These are phyloP conservation scores for Hysterium pulicare DNA, from an alignment of 2,329 filamentous ascomycete genomes.

Conservation along the genomic window DNA sequence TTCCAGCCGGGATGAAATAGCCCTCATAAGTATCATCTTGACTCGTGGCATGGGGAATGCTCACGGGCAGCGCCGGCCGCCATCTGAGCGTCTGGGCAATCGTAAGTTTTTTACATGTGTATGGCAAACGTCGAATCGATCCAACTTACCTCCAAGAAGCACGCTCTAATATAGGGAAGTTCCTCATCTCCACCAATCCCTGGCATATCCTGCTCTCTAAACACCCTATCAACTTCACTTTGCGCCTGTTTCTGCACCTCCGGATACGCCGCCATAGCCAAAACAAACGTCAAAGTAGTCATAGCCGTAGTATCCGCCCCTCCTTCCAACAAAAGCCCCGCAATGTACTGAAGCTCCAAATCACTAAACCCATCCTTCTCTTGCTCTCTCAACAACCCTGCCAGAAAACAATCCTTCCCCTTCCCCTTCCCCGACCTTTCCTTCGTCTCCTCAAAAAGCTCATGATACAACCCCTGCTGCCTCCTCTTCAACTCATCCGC, in stretches of 20 bases:
- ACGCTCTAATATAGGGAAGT: slow-evolving; percentile 29
- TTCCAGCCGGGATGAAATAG: slow-evolving; percentile 40
- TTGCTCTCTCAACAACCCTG: slow-evolving; percentile 3
- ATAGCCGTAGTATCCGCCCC: slow-evolving; percentile 11
- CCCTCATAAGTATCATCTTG: slow-evolving; percentile 42
- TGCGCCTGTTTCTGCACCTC: slow-evolving; percentile 28
- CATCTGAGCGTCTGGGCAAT: slow-evolving; percentile 36
- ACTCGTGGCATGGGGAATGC: slow-evolving; percentile 43
- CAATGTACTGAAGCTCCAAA: slow-evolving; percentile 11
- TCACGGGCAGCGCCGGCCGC: slow-evolving; percentile 25
- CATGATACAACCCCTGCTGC: slow-evolving; percentile 7
- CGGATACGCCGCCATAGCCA: slow-evolving; percentile 23
- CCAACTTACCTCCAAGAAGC: slow-evolving; percentile 6
- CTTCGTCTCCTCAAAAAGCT: slow-evolving; percentile 7
- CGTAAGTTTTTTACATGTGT: too few relatives aligned
- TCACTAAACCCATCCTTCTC: slow-evolving; percentile 2
- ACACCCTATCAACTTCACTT: slow-evolving; percentile 27
- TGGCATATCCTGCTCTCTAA: slow-evolving; percentile 13
- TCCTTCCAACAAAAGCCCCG: slow-evolving; percentile 12
- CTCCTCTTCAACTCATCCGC: slow-evolving; percentile 5
- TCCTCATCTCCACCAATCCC: slow-evolving; percentile 18
- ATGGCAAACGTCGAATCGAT: slow-evolving; percentile 12
- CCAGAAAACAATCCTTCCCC: slow-evolving; percentile 5
- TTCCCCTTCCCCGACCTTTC: slow-evolving; percentile 6
- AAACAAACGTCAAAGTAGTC: slow-evolving; percentile 33